A percentile compares a stretch with the other conserved stretches of the same genome.
These are phyloP conservation scores for Wilhelminamyces savonicus DNA, from an alignment of 805 yeast genomes.

Conservation along the genomic window DNA sequence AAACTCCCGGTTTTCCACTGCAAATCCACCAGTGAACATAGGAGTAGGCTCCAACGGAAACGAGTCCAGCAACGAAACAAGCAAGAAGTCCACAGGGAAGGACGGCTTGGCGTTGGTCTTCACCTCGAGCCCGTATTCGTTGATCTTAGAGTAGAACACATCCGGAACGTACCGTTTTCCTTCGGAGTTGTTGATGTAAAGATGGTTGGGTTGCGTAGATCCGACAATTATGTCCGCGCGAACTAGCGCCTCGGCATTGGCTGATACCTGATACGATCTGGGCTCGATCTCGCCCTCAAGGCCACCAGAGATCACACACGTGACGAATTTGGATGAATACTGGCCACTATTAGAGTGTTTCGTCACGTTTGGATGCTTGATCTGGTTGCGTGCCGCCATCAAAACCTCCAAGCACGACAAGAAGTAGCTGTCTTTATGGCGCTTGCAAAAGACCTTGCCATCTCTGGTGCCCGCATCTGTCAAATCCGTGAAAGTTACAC, in stretches of 20 bases:
- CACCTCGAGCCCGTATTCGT: constrained; percentile 87
- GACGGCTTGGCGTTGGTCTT: constrained; percentile 50
- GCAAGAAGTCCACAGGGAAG: constrained; percentile 33
- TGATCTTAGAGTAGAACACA: constrained; percentile 73
- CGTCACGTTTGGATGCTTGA: constrained; percentile 53
- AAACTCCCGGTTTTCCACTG: constrained; percentile 75
- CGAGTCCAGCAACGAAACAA: constrained; percentile 88
- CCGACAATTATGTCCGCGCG: constrained; percentile 81
- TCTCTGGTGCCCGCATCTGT: constrained; percentile 81
- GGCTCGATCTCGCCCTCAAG: constrained; percentile 83
- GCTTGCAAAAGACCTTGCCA: constrained; percentile 85
- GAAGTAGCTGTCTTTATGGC: constrained; percentile 89
- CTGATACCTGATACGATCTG: constrained; percentile 82
- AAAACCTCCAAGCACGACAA: constrained; percentile 80
- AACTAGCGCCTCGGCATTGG: constrained; percentile 80
- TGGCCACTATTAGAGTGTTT: constrained; percentile 56
- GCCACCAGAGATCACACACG: constrained; percentile 93
- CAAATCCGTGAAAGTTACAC: constrained; percentile 84
- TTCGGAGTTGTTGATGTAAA: constrained; percentile 72
- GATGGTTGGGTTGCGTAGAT: constrained; percentile 84
- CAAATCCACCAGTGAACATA: constrained; percentile 49
- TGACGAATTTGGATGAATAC: constrained; percentile 86
- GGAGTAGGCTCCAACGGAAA: constrained; percentile 66
- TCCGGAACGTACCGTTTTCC: constrained; percentile 87
- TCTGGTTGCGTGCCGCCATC: constrained; percentile 79